Evolutionary conservation across 192 early-diverging fungal genomes (phyloP).

Genomic region (Backusella australiensis): DNA sequence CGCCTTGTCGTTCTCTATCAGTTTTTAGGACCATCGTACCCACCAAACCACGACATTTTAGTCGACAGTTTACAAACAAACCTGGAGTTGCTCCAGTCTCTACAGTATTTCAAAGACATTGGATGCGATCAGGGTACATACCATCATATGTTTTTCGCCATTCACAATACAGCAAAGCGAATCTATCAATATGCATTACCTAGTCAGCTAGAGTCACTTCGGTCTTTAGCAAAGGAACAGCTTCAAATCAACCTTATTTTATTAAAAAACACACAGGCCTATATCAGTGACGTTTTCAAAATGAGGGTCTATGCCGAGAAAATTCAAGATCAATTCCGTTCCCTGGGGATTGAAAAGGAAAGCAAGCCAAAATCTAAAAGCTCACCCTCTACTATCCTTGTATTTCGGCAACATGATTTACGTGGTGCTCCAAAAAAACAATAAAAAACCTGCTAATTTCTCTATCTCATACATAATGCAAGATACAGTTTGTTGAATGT

Average conservation of each 20-base stretch:
- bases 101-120: slow-evolving; percentile 15
- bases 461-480: background rate
- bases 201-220: background rate
- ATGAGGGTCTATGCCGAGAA: slow-evolving; percentile 28
- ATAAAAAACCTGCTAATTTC: background rate
- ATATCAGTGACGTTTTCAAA: slow-evolving; percentile 28
- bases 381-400: background rate
- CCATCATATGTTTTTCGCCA: slow-evolving; percentile 38
- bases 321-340: slow-evolving; percentile 21
- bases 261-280: slow-evolving; percentile 22
- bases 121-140: slow-evolving; percentile 37
- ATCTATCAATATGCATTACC: slow-evolving; percentile 17
- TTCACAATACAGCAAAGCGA: slow-evolving; percentile 27
- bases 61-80: slow-evolving; percentile 29
- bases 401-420: background rate
- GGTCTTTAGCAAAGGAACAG: slow-evolving; percentile 20
- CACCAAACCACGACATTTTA: slow-evolving; percentile 3
- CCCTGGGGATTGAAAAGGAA: background rate
- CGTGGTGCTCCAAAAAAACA: background rate
- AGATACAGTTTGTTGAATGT: background rate
- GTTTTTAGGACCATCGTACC: slow-evolving; percentile 18
- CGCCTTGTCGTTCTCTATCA: slow-evolving; percentile 34
- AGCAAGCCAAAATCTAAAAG: background rate
- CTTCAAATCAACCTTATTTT: slow-evolving; percentile 22
- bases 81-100: slow-evolving; percentile 11